A percentile compares a stretch with the other conserved stretches of the same genome.
Conservation (phyloP, 1,139 yeast species). For the Pichia sp. region DNA sequence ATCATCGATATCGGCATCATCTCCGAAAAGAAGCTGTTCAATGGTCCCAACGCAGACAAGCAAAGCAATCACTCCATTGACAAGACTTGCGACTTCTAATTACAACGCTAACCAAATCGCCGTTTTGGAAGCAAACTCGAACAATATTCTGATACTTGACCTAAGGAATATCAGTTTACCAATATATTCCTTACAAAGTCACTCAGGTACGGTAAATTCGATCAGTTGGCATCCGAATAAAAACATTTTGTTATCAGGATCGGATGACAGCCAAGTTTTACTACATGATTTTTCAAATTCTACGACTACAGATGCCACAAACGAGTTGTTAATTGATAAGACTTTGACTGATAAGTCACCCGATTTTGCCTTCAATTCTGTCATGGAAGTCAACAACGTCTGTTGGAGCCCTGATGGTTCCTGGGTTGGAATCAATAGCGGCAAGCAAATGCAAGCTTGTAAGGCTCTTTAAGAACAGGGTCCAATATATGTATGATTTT, state of each 20-base stretch:
- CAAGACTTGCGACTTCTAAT: constrained; percentile 72
- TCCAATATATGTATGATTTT: background rate
- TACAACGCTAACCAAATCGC: constrained; percentile 77
- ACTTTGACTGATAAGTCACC: constrained; percentile 27
- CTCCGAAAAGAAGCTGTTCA: background rate
- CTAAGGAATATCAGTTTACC: constrained; percentile 88
- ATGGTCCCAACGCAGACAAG: background rate
- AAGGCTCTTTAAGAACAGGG: constrained; percentile 11
- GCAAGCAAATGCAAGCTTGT: constrained; percentile 75
- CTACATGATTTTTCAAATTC: constrained; percentile 58
- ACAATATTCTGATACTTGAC: constrained; percentile 64
- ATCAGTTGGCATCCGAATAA: constrained; percentile 79
- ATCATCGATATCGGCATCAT: background rate
- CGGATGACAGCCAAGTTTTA: constrained; percentile 87
- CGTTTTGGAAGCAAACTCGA: constrained; percentile 66
- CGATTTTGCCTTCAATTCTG: constrained; percentile 48
- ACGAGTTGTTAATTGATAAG: background rate
- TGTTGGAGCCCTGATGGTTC: constrained; percentile 69
- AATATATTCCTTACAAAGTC: constrained; percentile 58
- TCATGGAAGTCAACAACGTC: constrained; percentile 64
- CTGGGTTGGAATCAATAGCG: constrained; percentile 78
- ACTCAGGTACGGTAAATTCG: constrained; percentile 58
- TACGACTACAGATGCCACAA: too few species aligned
- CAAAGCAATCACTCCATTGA: constrained; percentile 24
- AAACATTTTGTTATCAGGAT: constrained; percentile 62